Percentiles rank a stretch among this genome's conserved stretches.
phyloP scores from a whole-genome alignment of 2,329 filamentous ascomycete genomes.

The Elsinoe perseae region DNA sequence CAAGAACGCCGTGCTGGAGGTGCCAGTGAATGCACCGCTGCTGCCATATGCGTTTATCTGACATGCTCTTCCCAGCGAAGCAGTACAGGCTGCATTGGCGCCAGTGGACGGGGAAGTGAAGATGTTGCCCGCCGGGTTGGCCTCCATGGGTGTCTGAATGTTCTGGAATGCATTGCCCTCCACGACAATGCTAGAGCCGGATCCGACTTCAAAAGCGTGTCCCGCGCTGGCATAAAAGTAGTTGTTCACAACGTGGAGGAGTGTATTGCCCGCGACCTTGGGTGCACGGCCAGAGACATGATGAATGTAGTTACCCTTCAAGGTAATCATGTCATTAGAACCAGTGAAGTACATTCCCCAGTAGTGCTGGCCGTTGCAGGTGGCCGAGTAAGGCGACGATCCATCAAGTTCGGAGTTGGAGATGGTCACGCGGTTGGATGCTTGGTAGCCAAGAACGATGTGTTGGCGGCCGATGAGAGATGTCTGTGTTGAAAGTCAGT shows the following conservation, averaged over 20 bases:
- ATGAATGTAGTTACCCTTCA: conserved; percentile 56
- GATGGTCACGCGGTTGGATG: conserved; percentile 51
- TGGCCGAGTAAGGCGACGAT: conserved; percentile 46
- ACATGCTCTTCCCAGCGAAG: conserved; percentile 44
- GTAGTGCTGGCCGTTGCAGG: conserved; percentile 54
- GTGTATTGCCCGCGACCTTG: conserved; percentile 49
- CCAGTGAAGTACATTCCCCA: conserved; percentile 53
- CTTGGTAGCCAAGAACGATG: conserved; percentile 49
- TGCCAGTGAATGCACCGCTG: conserved; percentile 20
- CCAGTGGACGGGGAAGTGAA: conserved; percentile 32
- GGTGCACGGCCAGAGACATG: conserved; percentile 50
- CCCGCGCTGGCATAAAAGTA: conserved; percentile 50
- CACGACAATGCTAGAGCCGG: conserved; percentile 26
- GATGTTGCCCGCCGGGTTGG: conserved; percentile 31
- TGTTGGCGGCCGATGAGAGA: conserved; percentile 54
- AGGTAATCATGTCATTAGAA: conserved; percentile 48
- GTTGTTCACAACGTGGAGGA: conserved; percentile 57
- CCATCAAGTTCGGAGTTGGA: conserved; percentile 56
- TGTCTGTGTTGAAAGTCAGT: conserved; percentile 31
- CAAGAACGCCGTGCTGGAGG: conserved; percentile 42
- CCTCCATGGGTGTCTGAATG: conserved; percentile 38
- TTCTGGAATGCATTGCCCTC: conserved; percentile 22
- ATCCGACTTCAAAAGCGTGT: conserved; percentile 49
- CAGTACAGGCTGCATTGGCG: conserved; percentile 37
- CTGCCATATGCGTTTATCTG: conserved; percentile 37